These are phyloP conservation scores for Fusarium sp. DNA, from an alignment of 2,329 filamentous ascomycete genomes.

Conservation along the genomic window DNA sequence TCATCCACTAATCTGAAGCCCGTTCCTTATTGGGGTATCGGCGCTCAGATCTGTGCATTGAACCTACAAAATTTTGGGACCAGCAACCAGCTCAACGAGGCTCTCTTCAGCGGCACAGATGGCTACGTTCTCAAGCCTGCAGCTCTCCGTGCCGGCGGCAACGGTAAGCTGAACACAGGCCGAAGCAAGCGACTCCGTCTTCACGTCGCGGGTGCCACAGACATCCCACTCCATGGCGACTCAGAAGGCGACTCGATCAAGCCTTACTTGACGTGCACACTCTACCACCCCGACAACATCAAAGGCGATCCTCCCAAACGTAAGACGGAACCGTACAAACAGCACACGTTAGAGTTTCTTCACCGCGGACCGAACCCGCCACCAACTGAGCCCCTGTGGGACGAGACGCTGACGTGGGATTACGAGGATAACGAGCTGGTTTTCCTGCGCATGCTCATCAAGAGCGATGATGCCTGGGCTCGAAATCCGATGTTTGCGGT, in stretches of 20 bases:
- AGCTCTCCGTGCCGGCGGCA: conserved; percentile 68
- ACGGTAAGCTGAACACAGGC: conserved; percentile 61
- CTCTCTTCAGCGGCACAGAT: conserved; percentile 73
- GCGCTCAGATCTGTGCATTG: conserved; percentile 76
- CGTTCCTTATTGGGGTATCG: conserved; percentile 74
- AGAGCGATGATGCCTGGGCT: conserved; percentile 74
- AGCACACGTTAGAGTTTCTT: conserved; percentile 68
- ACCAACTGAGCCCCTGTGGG: conserved; percentile 73
- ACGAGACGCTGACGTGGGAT: conserved; percentile 76
- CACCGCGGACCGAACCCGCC: conserved; percentile 71
- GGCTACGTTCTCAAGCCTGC: conserved; percentile 76
- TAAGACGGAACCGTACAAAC: conserved; percentile 72
- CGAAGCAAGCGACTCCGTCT: conserved; percentile 66
- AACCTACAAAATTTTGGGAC: conserved; percentile 78
- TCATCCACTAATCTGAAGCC: conserved; percentile 74
- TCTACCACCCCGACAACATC: conserved; percentile 69
- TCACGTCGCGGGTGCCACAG: conserved; percentile 72
- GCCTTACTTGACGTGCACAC: conserved; percentile 75
- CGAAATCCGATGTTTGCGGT: conserved; percentile 73
- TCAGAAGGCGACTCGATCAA: conserved; percentile 67
- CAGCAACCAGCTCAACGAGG: conserved; percentile 76
- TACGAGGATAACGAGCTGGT: conserved; percentile 76
- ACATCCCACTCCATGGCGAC: conserved; percentile 67
- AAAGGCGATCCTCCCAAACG: conserved; percentile 66
- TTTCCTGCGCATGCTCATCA: conserved; percentile 74